Evolutionary conservation across 257 asterid genomes (phyloP).

Genomic region (Echites panduratus): DNA sequence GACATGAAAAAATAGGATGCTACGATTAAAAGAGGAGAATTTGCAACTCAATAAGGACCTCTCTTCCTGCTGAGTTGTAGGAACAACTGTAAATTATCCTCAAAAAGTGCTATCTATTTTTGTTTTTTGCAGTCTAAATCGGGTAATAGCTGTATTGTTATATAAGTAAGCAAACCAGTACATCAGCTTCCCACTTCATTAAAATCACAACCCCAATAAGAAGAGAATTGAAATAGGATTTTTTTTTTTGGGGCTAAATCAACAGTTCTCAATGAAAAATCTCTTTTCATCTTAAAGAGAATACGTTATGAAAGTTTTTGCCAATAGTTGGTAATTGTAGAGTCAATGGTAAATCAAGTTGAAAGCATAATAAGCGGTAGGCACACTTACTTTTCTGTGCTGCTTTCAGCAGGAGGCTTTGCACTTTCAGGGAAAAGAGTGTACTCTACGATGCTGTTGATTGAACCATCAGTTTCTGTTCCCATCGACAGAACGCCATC

Average conservation of each 20-base stretch:
- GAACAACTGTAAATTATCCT: no score
- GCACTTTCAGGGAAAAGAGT: conserved; percentile 72
- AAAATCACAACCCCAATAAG: conserved; percentile 1
- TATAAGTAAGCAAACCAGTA: no score
- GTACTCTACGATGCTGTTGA: conserved; percentile 70
- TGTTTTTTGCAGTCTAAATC: no score
- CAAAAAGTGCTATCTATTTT: no score
- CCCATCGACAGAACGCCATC: conserved; percentile 95
- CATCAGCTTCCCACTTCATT: neutral
- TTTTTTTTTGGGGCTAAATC: neutral
- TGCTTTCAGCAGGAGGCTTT: conserved; percentile 45
- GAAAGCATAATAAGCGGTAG: neutral
- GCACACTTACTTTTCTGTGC: conserved; percentile 54
- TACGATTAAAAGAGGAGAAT: neutral
- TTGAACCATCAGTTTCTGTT: conserved; percentile 83
- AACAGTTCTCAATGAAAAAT: neutral
- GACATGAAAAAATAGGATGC: neutral
- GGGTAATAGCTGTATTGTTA: no score
- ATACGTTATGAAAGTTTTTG: neutral
- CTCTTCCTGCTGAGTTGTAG: neutral
- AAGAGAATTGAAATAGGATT: neutral
- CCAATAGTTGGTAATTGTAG: neutral
- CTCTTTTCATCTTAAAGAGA: neutral
- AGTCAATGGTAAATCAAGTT: neutral
- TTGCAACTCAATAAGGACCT: neutral